A percentile compares a stretch with the other conserved stretches of the same genome.
These are phyloP conservation scores for Macrolepiota dolichaula DNA, from an alignment of 768 basidiomycete genomes.

Conservation along the genomic window DNA sequence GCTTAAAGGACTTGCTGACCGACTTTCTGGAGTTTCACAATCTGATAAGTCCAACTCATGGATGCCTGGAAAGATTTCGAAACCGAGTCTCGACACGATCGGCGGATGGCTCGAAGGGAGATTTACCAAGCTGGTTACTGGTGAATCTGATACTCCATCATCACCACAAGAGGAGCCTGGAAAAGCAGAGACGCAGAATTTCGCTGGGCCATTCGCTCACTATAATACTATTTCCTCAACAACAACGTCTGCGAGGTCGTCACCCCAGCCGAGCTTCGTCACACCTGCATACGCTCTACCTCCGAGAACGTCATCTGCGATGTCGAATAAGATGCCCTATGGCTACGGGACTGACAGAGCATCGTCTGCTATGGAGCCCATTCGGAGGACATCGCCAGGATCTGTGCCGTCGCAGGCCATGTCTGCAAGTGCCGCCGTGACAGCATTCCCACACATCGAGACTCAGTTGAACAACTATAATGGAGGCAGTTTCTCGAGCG, in stretches of 20 bases:
- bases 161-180: constrained; percentile 29
- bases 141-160: constrained; percentile 65
- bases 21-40: constrained; percentile 68
- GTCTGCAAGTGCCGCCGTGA: constrained; percentile 49
- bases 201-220: constrained; percentile 85
- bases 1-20: constrained; percentile 74
- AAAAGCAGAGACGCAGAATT: constrained; percentile 36
- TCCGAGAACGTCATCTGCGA: constrained; percentile 65
- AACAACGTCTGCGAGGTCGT: constrained; percentile 70
- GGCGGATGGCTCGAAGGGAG: constrained; percentile 91
- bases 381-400: constrained; percentile 45
- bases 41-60: constrained; percentile 79
- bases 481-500: constrained; percentile 34
- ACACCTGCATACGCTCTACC: constrained; percentile 40
- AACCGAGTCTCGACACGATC: constrained; percentile 89
- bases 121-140: constrained; percentile 93
- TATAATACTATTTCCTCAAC: constrained; percentile 90
- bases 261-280: constrained; percentile 60
- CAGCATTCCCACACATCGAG: constrained; percentile 40
- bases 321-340: constrained; percentile 51
- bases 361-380: constrained; percentile 75
- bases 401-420: constrained; percentile 53
- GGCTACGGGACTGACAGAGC: constrained; percentile 58
- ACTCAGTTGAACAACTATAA: constrained; percentile 19
- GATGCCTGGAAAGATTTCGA: constrained; percentile 82